A percentile compares a stretch with the other conserved stretches of the same genome.
Conservation (phyloP, 257 asterid genomes). For the Solanum neorickii region DNA sequence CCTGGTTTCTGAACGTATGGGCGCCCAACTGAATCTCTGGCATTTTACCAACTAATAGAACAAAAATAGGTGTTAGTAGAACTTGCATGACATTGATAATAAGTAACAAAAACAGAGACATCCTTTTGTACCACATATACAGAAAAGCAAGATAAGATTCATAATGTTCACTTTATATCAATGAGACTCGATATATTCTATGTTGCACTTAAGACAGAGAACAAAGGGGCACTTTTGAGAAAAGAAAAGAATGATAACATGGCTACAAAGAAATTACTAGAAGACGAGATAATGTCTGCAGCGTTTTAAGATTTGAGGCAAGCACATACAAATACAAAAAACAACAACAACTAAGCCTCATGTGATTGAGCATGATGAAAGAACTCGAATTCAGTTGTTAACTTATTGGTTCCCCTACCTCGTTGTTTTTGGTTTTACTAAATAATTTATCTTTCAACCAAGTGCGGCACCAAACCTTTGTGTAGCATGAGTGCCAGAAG, state of each 20-base stretch:
- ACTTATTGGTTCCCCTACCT: not conserved
- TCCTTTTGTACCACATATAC: not conserved
- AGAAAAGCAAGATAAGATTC: not conserved
- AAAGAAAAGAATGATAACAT: not conserved
- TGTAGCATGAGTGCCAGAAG: not conserved
- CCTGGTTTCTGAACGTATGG: constrained; percentile 79
- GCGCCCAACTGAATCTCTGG: constrained; percentile 91
- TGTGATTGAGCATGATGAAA: not conserved
- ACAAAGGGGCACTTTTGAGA: not conserved
- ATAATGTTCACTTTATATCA: not conserved
- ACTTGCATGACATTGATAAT: not conserved
- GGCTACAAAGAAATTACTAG: not conserved
- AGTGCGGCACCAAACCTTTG: not conserved
- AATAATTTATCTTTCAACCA: not conserved
- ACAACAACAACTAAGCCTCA: not conserved
- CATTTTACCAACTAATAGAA: constrained; percentile 44
- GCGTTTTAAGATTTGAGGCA: not conserved
- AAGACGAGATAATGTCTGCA: not conserved
- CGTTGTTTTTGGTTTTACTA: not conserved
- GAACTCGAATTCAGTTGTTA: not conserved
- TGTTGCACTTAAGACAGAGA: not conserved
- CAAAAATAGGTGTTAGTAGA: not conserved
- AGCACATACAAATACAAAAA: not conserved
- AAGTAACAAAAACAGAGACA: not conserved
- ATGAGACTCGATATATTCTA: not conserved